Evolutionary conservation across 495 filamentous ascomycete genomes (phyloP), one percentile per base, ranked within the genome.

Genomic region (Symbiotaphrina buchneri): DNA sequence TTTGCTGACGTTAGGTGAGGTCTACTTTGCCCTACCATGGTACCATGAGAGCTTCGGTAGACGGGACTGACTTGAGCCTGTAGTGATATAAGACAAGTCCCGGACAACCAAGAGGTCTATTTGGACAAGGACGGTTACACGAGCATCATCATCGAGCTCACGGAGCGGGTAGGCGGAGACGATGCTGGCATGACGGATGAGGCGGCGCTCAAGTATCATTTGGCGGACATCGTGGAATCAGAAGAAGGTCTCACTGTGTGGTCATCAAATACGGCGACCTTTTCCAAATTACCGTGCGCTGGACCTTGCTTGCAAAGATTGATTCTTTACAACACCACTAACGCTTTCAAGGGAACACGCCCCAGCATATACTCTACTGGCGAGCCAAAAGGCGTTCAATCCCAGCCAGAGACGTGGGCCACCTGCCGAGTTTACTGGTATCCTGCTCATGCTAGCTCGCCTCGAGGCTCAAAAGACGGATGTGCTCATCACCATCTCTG

Each of bases 51-150:
- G n/a, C n/a, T n/a, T n/a, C n/a, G n/a, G n/a, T n/a, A n/a, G n/a
- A n/a, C n/a, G n/a, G n/a, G n/a, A 30, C 25, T 21, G 27, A 30
- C 18, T 30, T 6, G 18, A 31, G 22, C n/a, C 2, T 13, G 15
- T 37, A 90, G 79, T 53, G 59, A 58, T 31, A 67, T 93, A 47
- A 81, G 87, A 47, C 69, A 85, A 57, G 69, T 97, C 24, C 87
- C 87, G 28, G 78, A 93, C 48, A 70, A 91, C 51, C 83, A 97
- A 55, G 87, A 97, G 60, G 72, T 93, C 41, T 92, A 70, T 51
- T 71, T 97, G 48, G 80, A 80, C 47, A 48, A 49, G 13, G 67
- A 74, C 35, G 81, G 84, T 30, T 64, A 71, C 42, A 74, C 78
- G 17, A 76, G 61, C 53, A 64, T 92, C 41, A 82, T 90, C 47